phyloP scores from a whole-genome alignment of 78 protist genomes.

The Emiliania huxleyi region DNA sequence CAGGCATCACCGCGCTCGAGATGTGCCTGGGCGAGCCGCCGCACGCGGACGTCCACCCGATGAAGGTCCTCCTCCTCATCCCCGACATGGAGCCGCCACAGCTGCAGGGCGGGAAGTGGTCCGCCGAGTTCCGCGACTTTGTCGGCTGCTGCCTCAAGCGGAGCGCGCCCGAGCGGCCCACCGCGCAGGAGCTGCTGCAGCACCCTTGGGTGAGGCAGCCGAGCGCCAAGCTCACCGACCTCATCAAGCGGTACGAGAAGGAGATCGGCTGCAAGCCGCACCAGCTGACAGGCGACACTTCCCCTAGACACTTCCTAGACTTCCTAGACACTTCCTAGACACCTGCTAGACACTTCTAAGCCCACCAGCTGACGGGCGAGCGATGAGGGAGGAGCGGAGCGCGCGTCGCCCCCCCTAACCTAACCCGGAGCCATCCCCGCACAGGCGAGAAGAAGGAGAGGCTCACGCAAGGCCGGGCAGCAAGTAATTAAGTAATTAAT shows the following conservation, averaged over 20 bases:
- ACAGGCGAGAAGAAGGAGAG: no score
- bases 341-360: no score
- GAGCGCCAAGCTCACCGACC: not conserved
- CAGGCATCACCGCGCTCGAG: conserved; percentile 90
- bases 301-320: no score
- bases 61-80: conserved; percentile 87
- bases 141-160: conserved; percentile 79
- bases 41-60: conserved; percentile 84
- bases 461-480: no score
- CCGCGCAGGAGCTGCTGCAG: conserved; percentile 87
- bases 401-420: no score
- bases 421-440: no score
- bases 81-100: conserved; percentile 68
- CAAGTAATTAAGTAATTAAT: no score
- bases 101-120: conserved; percentile 23
- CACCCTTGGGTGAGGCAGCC: conserved; percentile 65
- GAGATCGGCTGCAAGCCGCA: not conserved
- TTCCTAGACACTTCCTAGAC: no score
- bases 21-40: conserved; percentile 94
- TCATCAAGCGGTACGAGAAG: not conserved
- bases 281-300: not conserved
- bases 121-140: conserved; percentile 78
- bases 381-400: no score
- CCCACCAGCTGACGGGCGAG: no score
- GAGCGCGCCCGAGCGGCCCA: conserved; percentile 65